phyloP scores from a whole-genome alignment of 148 eudicot genomes.

The Camellia granthamiana region DNA sequence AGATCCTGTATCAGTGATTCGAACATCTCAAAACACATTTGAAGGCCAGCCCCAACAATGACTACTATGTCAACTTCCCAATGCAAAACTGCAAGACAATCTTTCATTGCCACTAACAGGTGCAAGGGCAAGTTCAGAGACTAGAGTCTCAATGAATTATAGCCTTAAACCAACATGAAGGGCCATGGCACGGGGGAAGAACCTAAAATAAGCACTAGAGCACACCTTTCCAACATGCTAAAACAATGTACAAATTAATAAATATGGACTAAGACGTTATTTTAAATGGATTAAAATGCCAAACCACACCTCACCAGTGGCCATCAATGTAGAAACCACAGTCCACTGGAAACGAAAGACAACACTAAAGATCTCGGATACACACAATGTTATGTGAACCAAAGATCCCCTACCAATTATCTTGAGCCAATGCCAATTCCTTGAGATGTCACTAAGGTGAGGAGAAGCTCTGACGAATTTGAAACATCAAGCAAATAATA shows the following conservation, averaged over 20 bases:
- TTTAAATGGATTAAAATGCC: background rate
- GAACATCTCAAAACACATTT: too few species aligned
- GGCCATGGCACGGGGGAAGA: too few species aligned
- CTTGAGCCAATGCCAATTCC: background rate
- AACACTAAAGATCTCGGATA: background rate
- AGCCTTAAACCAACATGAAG: too few species aligned
- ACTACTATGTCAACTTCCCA: too few species aligned
- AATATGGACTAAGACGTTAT: background rate
- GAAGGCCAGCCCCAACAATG: too few species aligned
- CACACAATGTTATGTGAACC: background rate
- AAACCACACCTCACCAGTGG: constrained; percentile 3
- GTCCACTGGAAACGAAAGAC: background rate
- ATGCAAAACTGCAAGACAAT: too few species aligned
- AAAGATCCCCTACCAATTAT: background rate
- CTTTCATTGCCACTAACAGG: too few species aligned
- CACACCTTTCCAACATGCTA: background rate
- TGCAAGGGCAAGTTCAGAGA: too few species aligned
- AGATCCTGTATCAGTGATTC: too few species aligned
- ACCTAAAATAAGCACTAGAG: too few species aligned
- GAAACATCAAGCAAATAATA: background rate
- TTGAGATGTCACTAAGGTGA: background rate
- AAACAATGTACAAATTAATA: background rate
- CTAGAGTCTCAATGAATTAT: too few species aligned
- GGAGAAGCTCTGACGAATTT: background rate
- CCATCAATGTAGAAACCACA: constrained; percentile 7